Percentiles rank a stretch among this genome's conserved stretches.
These are phyloP conservation scores for Phytophthora citrophthora DNA, from an alignment of 352 stramenopile species.

Conservation along the genomic window DNA sequence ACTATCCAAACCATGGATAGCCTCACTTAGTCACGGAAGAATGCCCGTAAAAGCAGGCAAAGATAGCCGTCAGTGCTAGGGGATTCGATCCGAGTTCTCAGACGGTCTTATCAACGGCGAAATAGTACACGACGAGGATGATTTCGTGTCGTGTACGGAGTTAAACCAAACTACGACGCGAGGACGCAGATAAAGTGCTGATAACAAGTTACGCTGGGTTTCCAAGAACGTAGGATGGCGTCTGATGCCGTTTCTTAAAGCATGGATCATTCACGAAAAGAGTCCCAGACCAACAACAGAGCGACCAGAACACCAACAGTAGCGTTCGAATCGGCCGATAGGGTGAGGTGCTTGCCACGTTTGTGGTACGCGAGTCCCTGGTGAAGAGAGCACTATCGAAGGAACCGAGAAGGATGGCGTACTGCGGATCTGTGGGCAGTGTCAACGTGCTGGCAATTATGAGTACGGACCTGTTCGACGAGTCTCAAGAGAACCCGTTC, in stretches of 20 bases:
- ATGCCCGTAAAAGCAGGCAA: too few relatives aligned
- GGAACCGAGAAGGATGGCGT: slow-evolving; percentile 36
- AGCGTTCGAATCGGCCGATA: too few relatives aligned
- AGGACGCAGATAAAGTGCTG: slow-evolving; percentile 13
- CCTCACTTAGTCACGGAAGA: too few relatives aligned
- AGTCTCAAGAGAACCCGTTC: slow-evolving; percentile 76
- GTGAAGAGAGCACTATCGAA: slow-evolving; percentile 6
- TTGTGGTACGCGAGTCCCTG: not conserved
- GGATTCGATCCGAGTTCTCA: too few relatives aligned
- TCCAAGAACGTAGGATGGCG: not conserved
- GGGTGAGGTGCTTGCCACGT: too few relatives aligned
- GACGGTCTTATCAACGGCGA: too few relatives aligned
- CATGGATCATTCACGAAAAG: not conserved
- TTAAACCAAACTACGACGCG: slow-evolving; percentile 10
- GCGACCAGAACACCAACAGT: too few relatives aligned
- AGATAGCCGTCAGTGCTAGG: too few relatives aligned
- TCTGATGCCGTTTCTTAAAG: not conserved
- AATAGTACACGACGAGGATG: not conserved
- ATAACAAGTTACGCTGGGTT: not conserved
- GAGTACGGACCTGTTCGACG: slow-evolving; percentile 75
- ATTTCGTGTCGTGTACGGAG: not conserved
- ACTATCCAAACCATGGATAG: too few relatives aligned
- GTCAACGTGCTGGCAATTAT: slow-evolving; percentile 75
- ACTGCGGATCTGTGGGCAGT: slow-evolving; percentile 67
- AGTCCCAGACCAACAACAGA: too few relatives aligned